A percentile compares a stretch with the other conserved stretches of the same genome.
Evolutionary conservation across 2,329 filamentous ascomycete species (phyloP).

Genomic region (Nigrospora oryzae): DNA sequence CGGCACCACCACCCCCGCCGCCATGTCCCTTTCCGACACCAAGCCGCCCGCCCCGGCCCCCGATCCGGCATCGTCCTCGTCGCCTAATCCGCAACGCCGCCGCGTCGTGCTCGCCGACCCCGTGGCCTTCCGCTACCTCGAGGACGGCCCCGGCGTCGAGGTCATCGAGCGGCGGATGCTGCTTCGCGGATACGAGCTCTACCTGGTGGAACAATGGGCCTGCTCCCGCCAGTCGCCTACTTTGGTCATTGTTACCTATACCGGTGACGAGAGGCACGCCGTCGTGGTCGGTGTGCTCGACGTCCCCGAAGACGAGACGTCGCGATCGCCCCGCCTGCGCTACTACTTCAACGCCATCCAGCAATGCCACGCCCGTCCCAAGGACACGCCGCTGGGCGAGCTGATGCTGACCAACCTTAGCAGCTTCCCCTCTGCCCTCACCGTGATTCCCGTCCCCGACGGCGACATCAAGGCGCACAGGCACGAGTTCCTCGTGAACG

Average conservation of each 20-base stretch:
- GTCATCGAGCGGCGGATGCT: slow-evolving; percentile 64
- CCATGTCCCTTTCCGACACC: not conserved
- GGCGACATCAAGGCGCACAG: slow-evolving; percentile 76
- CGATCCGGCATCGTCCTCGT: not conserved
- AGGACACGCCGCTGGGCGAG: slow-evolving; percentile 73
- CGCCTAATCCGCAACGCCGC: slow-evolving; percentile 25
- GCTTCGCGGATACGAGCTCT: slow-evolving; percentile 81
- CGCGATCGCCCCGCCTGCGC: slow-evolving; percentile 72
- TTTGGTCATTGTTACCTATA: slow-evolving; percentile 87
- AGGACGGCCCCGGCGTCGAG: slow-evolving; percentile 70
- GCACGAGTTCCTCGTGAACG: slow-evolving; percentile 85
- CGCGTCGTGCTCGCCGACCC: slow-evolving; percentile 51
- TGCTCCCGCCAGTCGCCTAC: slow-evolving; percentile 87
- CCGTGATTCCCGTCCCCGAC: slow-evolving; percentile 82
- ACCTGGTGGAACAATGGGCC: slow-evolving; percentile 95
- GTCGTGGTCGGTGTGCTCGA: slow-evolving; percentile 75
- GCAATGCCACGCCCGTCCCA: slow-evolving; percentile 75
- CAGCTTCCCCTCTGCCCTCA: slow-evolving; percentile 83
- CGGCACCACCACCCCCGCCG: slow-evolving; percentile 10
- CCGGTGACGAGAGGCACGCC: slow-evolving; percentile 71
- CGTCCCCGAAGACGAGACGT: slow-evolving; percentile 69
- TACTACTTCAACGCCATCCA: slow-evolving; percentile 82
- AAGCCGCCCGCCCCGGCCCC: slow-evolving; percentile 1
- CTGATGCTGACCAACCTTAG: slow-evolving; percentile 93
- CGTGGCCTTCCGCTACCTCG: slow-evolving; percentile 62